phyloP scores from a whole-genome alignment of 768 basidiomycete genomes.

The Mycena metata region DNA sequence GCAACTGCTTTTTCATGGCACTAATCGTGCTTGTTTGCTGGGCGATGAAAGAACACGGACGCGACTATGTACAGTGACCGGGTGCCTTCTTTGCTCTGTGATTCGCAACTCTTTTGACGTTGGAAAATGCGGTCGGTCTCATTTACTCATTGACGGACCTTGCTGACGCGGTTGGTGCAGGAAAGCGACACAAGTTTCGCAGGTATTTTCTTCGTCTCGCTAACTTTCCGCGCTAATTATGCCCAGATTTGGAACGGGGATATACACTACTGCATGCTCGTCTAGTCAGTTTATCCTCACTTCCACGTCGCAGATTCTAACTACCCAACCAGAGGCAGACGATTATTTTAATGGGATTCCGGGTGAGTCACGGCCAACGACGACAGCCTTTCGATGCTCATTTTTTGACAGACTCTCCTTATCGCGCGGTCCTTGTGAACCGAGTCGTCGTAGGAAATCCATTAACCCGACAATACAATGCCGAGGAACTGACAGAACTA shows the following conservation, averaged over 20 bases:
- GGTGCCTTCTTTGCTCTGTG: constrained; percentile 70
- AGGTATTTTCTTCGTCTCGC: constrained; percentile 46
- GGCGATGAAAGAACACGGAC: constrained; percentile 65
- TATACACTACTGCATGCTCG: constrained; percentile 76
- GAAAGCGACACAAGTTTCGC: constrained; percentile 69
- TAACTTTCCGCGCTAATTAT: neutral
- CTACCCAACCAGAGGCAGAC: constrained; percentile 66
- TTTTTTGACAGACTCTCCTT: constrained; percentile 45
- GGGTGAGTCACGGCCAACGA: too few relatives aligned
- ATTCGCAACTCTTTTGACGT: constrained; percentile 73
- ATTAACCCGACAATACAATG: constrained; percentile 63
- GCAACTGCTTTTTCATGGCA: constrained; percentile 78
- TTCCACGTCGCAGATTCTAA: neutral
- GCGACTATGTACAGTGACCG: constrained; percentile 62
- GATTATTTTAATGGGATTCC: constrained; percentile 67
- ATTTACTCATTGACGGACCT: neutral
- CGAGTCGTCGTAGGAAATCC: constrained; percentile 77
- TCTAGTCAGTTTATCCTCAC: constrained; percentile 61
- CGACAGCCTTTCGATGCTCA: too few relatives aligned
- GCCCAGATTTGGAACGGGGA: constrained; percentile 74
- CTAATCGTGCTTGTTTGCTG: constrained; percentile 67
- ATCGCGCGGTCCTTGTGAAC: constrained; percentile 68
- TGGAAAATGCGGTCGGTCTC: constrained; percentile 64
- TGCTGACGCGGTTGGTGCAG: constrained; percentile 44
- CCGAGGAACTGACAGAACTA: constrained; percentile 60